phyloP scores from a whole-genome alignment of 768 basidiomycete genomes.

The Boletus bicolor region DNA sequence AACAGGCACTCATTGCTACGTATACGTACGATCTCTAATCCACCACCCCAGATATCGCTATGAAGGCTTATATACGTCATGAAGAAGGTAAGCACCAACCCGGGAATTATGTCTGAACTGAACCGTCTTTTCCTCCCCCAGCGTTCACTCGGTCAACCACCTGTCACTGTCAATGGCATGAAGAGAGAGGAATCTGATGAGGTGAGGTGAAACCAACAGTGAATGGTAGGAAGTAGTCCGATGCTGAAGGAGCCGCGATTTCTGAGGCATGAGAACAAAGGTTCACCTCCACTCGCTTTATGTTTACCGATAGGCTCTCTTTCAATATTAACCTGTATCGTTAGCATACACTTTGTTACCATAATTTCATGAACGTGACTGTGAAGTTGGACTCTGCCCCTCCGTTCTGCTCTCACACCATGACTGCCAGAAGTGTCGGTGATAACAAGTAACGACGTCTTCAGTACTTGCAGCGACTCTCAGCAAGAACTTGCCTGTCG shows the following conservation, averaged over 20 bases:
- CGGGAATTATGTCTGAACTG: background rate
- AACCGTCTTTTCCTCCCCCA: too few relatives aligned
- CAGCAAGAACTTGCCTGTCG: too few relatives aligned
- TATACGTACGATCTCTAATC: background rate
- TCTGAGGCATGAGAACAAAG: background rate
- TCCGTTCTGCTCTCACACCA: too few relatives aligned
- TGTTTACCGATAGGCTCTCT: background rate
- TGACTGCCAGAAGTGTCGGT: too few relatives aligned
- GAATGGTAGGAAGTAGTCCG: background rate
- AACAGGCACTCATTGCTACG: background rate
- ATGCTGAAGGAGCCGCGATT: background rate
- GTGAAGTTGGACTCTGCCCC: too few relatives aligned
- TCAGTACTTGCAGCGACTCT: too few relatives aligned
- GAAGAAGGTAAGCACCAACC: slow-evolving; percentile 49
- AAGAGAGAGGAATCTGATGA: too few relatives aligned
- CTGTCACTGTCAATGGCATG: too few relatives aligned
- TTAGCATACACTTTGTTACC: background rate
- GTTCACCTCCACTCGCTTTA: too few relatives aligned
- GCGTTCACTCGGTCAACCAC: too few relatives aligned
- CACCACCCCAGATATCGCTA: slow-evolving; percentile 66
- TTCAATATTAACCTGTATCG: background rate
- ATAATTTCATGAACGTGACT: background rate
- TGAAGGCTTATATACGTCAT: slow-evolving; percentile 84
- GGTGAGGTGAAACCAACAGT: too few relatives aligned
- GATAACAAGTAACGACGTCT: too few relatives aligned